Base-by-base conservation (phyloP, 2,329 filamentous ascomycete species). In the Monilinia fructigena region DNA sequence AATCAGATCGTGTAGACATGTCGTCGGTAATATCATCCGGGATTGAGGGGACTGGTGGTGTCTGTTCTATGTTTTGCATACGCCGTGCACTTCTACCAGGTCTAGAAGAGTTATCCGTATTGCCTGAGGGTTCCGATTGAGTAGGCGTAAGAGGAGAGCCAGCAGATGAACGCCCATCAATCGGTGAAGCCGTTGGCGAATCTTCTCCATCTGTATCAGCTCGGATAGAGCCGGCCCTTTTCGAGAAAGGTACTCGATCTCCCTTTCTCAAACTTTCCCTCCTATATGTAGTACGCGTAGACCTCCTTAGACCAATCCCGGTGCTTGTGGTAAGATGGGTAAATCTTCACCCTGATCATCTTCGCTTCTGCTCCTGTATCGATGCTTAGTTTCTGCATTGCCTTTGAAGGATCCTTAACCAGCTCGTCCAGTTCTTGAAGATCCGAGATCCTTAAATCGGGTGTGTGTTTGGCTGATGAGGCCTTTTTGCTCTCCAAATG, bases 211-310 rank as follows among this genome's bases (percentile, higher is more conserved):
- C 86, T 18, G 82, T 82, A 23, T 90, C 89, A n/a, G 86, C 83
- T 67, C 86, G 68, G 40, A 73, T 86, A 54, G 85, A 84, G 5
- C 82, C 82, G 55, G 87, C 82, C 50, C 94, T 86, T 77, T 91
- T 92, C 1, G 91, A 90, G 71, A 92, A 89, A 0, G 90, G 87
- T 4, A 87, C 82, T 64, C 90, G 85, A 68, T 95, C 90, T 31
- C 91, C 90, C 71, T 89, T 91, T 61, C 90, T 89, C 69, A 97
- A 78, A 79, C 93, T 97, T 45, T 93, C 93, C 73, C 87, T 92
- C 73, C 93, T 84, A 77, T 98, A 98, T 35, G 91, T 94, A 6
- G 95, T 99, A 65, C 92, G 86, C 26, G 93, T 99, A 16, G 95
- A 97, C 69, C 95, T 86, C 72, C 95, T 89, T 59, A 99, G 80